These are phyloP conservation scores for Lagenaria siceraria DNA, from an alignment of 306 rosid genomes.

Conservation along the genomic window DNA sequence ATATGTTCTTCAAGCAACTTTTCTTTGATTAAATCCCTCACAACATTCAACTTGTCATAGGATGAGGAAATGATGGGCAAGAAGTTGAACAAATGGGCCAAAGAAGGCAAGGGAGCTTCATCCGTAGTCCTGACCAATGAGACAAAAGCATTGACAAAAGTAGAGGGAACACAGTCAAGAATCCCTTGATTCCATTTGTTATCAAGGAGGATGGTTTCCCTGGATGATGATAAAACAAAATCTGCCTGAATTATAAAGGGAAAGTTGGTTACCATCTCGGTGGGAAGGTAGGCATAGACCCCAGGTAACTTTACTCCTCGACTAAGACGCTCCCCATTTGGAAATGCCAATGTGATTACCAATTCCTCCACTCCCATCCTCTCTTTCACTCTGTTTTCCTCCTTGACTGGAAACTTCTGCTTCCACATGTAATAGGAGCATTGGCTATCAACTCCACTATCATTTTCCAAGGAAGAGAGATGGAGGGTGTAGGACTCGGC, in stretches of 20 bases:
- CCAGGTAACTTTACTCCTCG: constrained; percentile 38
- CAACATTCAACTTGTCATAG: constrained; percentile 25
- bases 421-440: constrained; percentile 58
- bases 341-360: constrained; percentile 55
- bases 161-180: constrained; percentile 45
- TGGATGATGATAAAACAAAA: constrained; percentile 58
- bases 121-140: constrained; percentile 22
- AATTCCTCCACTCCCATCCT: constrained; percentile 49
- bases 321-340: constrained; percentile 32
- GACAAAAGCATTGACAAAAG: constrained; percentile 47
- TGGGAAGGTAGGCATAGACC: constrained; percentile 61
- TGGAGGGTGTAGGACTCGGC: constrained; percentile 55
- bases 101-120: constrained; percentile 30
- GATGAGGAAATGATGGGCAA: constrained; percentile 33
- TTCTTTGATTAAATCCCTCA: constrained; percentile 38
- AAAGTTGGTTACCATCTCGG: constrained; percentile 57
- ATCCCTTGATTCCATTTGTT: constrained; percentile 71
- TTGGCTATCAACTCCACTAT: constrained; percentile 3
- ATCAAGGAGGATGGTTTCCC: constrained; percentile 56
- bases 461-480: constrained; percentile 32
- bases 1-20: constrained; percentile 30
- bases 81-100: constrained; percentile 35
- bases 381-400: constrained; percentile 31
- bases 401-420: constrained; percentile 47
- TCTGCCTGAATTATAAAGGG: constrained; percentile 76